A percentile compares a stretch with the other conserved stretches of the same genome.
phyloP scores from a whole-genome alignment of 1,284 basidiomycete genomes.

The Sutorius eximius region DNA sequence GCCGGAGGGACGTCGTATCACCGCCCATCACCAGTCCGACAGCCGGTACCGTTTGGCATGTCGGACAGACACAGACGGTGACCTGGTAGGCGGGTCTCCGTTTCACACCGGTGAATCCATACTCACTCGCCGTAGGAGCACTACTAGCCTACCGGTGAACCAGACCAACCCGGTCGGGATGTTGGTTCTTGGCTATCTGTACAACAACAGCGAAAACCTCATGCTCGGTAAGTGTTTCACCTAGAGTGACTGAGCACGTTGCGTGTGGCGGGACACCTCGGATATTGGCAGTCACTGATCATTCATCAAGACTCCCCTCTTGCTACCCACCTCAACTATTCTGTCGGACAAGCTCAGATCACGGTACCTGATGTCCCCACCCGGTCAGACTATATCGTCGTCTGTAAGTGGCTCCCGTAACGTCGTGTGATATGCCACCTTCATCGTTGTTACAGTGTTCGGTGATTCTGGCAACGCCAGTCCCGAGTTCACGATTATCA shows the following conservation, averaged over 20 bases:
- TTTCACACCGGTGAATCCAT: background rate
- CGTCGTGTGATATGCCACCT: background rate
- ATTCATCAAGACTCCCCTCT: slow-evolving; percentile 48
- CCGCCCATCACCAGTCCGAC: slow-evolving; percentile 61
- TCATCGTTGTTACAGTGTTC: slow-evolving; percentile 32
- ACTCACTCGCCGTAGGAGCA: slow-evolving; percentile 43
- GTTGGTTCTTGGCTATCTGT: slow-evolving; percentile 53
- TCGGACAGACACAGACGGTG: slow-evolving; percentile 52
- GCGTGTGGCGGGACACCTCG: slow-evolving; percentile 2
- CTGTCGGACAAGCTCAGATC: slow-evolving; percentile 48
- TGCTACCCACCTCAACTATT: slow-evolving; percentile 54
- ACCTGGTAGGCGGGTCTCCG: slow-evolving; percentile 48
- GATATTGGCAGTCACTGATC: slow-evolving; percentile 7
- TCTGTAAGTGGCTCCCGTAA: slow-evolving; percentile 37
- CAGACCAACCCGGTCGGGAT: slow-evolving; percentile 50
- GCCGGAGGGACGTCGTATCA: slow-evolving; percentile 48
- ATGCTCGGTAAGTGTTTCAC: slow-evolving; percentile 45
- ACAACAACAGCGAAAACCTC: slow-evolving; percentile 52
- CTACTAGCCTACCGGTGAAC: slow-evolving; percentile 48
- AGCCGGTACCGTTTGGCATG: slow-evolving; percentile 50
- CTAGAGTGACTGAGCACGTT: background rate
- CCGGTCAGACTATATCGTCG: slow-evolving; percentile 46
- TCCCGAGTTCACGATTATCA: slow-evolving; percentile 43
- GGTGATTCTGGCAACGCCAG: slow-evolving; percentile 47
- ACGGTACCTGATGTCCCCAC: slow-evolving; percentile 55